Conservation (phyloP, 495 filamentous ascomycete species). For the Penicillium cosmopolitanum region DNA sequence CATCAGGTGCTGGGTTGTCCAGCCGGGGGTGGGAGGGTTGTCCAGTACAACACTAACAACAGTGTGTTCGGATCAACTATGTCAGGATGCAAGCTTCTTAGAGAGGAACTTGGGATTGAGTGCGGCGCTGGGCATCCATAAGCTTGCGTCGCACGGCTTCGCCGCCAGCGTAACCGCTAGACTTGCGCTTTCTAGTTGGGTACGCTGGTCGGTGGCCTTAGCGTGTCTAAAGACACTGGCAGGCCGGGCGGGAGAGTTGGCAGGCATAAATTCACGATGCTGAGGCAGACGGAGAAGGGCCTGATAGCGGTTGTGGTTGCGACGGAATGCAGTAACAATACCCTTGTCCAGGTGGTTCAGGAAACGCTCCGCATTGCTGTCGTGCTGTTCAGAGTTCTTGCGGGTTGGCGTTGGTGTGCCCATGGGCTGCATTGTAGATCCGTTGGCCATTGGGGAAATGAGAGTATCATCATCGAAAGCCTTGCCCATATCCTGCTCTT, state of each 20-base stretch:
- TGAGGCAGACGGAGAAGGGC: conserved; percentile 65
- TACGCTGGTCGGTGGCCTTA: conserved; percentile 46
- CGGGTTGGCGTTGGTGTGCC: conserved; percentile 55
- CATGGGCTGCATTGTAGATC: conserved; percentile 38
- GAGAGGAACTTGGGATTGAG: conserved; percentile 38
- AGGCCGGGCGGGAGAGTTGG: conserved; percentile 48
- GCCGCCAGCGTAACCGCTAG: conserved; percentile 41
- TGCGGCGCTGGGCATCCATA: conserved; percentile 49
- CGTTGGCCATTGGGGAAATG: conserved; percentile 40
- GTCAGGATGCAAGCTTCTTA: conserved; percentile 19
- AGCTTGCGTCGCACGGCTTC: conserved; percentile 53
- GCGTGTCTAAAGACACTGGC: conserved; percentile 54
- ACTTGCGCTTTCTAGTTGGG: conserved; percentile 49
- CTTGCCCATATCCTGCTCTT: conserved; percentile 36
- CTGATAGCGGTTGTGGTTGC: conserved; percentile 74
- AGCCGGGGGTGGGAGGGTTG: background rate
- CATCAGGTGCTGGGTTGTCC: background rate
- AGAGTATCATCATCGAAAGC: conserved; percentile 41
- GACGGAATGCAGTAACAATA: conserved; percentile 77
- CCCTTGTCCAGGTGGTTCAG: conserved; percentile 71
- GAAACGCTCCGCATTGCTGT: conserved; percentile 58
- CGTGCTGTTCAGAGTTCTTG: conserved; percentile 45
- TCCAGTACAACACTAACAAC: background rate
- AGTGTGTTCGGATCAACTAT: background rate
- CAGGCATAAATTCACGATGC: conserved; percentile 54